Evolutionary conservation across 148 eudicot species (phyloP).

Genomic region (Vaccinium macrocarpon): DNA sequence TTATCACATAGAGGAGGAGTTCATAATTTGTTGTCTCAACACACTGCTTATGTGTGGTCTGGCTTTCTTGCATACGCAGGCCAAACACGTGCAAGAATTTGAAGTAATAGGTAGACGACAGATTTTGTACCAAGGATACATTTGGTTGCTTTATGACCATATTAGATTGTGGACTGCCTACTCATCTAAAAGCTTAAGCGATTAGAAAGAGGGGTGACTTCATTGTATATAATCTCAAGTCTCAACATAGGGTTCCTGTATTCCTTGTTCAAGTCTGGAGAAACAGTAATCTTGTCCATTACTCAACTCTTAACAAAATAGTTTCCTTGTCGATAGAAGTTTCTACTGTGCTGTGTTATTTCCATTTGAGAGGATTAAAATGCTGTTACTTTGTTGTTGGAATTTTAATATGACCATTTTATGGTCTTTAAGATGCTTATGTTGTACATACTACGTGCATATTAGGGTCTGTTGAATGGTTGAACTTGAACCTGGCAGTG

Average conservation of each 20-base stretch:
- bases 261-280: background rate
- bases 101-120: background rate
- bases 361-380: background rate
- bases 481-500: background rate
- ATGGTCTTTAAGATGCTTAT: background rate
- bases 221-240: background rate
- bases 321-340: background rate
- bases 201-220: background rate
- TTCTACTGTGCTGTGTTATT: background rate
- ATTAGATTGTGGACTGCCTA: background rate
- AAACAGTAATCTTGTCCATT: background rate
- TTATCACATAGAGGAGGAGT: background rate
- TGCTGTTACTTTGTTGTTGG: background rate
- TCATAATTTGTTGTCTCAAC: background rate
- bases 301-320: background rate
- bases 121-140: background rate
- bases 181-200: background rate
- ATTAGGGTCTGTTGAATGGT: background rate
- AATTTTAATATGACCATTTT: background rate
- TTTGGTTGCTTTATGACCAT: background rate
- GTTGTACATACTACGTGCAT: background rate
- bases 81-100: background rate
- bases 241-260: background rate
- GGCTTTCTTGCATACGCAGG: background rate
- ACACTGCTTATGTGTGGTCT: background rate